These are phyloP conservation scores for Coemansia sp. DNA, from an alignment of 192 early-diverging fungal genomes.

Conservation along the genomic window DNA sequence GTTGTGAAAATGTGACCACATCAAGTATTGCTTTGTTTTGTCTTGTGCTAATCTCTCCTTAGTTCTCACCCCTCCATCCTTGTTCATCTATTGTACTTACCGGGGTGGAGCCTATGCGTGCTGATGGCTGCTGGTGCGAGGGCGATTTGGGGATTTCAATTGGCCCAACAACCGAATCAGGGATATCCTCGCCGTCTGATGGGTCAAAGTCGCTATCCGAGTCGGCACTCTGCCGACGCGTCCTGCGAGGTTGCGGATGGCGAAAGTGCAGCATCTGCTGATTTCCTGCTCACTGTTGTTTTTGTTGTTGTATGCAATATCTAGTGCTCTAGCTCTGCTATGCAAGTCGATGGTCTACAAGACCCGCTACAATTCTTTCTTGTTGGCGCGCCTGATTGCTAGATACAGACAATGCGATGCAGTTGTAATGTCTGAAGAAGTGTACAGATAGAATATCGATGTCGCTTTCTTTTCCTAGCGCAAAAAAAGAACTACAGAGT, in stretches of 20 bases:
- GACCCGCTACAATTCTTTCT: neutral
- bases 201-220: slow-evolving; percentile 46
- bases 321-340: neutral
- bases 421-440: neutral
- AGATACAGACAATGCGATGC: neutral
- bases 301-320: neutral
- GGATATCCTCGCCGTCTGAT: slow-evolving; percentile 51
- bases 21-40: neutral
- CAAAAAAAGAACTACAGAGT: neutral
- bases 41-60: neutral
- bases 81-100: slow-evolving; percentile 23
- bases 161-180: slow-evolving; percentile 47
- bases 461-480: neutral
- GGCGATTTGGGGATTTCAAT: slow-evolving; percentile 54
- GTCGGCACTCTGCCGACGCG: slow-evolving; percentile 34
- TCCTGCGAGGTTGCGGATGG: slow-evolving; percentile 31
- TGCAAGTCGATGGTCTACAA: neutral
- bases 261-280: slow-evolving; percentile 26
- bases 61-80: neutral
- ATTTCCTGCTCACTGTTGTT: neutral
- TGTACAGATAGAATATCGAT: neutral
- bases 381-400: neutral
- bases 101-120: slow-evolving; percentile 50
- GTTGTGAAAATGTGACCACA: neutral
- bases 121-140: slow-evolving; percentile 34